A percentile compares a stretch with the other conserved stretches of the same genome.
Evolutionary conservation across 345 rosid genomes (phyloP).

Genomic region (Citrus cavaleriei): DNA sequence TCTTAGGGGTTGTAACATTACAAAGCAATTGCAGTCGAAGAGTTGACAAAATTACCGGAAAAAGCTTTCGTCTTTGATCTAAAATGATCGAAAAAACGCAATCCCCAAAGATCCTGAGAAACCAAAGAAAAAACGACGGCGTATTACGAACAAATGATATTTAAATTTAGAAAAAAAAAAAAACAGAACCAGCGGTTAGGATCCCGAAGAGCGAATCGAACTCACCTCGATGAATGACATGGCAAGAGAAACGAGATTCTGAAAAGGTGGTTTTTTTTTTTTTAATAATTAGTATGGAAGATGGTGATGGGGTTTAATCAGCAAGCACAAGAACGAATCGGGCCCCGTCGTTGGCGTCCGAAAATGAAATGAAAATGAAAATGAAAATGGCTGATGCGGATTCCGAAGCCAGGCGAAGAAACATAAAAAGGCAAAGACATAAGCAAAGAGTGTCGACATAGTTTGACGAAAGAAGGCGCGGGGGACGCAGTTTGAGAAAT

Average conservation of each 20-base stretch:
- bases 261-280: background rate
- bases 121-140: background rate
- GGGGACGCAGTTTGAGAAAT: background rate
- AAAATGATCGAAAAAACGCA: slow-evolving; percentile 27
- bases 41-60: slow-evolving; percentile 32
- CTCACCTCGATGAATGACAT: slow-evolving; percentile 35
- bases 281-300: background rate
- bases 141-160: background rate
- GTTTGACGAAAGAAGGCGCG: background rate
- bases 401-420: background rate
- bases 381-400: background rate
- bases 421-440: background rate
- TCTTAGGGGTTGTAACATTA: background rate
- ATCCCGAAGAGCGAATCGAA: background rate
- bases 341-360: no score
- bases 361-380: background rate
- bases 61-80: slow-evolving; percentile 31
- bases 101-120: slow-evolving; percentile 35
- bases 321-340: background rate
- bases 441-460: slow-evolving; percentile 26
- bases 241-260: slow-evolving; percentile 6
- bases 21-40: background rate
- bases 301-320: background rate
- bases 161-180: background rate
- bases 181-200: background rate